A percentile compares a stretch with the other conserved stretches of the same genome.
phyloP scores from a whole-genome alignment of 2,329 filamentous ascomycete species.

The Pyrenochaeta sp. region DNA sequence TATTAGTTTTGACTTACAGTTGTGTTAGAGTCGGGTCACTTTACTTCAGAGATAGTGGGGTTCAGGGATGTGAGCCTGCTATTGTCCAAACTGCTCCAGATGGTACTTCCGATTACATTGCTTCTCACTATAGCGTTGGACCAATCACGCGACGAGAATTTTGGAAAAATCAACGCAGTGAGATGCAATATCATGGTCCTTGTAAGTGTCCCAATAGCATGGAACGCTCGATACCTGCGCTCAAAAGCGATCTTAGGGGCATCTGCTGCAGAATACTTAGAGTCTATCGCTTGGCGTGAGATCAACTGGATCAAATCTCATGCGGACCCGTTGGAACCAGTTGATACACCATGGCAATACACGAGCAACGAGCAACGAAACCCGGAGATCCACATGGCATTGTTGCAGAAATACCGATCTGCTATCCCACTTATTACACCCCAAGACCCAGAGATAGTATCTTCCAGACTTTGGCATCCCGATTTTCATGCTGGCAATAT shows the following conservation, averaged over 20 bases:
- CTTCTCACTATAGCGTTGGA: slow-evolving; percentile 31
- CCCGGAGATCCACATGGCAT: slow-evolving; percentile 24
- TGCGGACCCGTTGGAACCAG: slow-evolving; percentile 28
- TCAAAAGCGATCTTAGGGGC: slow-evolving; percentile 24
- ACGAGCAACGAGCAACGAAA: slow-evolving; percentile 35
- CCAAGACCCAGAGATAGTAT: slow-evolving; percentile 27
- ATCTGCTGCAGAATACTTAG: slow-evolving; percentile 29
- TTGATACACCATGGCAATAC: slow-evolving; percentile 43
- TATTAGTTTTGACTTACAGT: slow-evolving; percentile 24
- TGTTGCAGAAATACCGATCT: slow-evolving; percentile 28
- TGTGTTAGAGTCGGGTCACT: slow-evolving; percentile 23
- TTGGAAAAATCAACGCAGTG: slow-evolving; percentile 29
- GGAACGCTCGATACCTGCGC: slow-evolving; percentile 4
- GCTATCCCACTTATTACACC: slow-evolving; percentile 34
- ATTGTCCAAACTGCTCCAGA: slow-evolving; percentile 22
- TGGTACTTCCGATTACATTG: slow-evolving; percentile 18
- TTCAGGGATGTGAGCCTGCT: slow-evolving; percentile 41
- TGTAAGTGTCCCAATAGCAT: slow-evolving; percentile 20
- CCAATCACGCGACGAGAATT: slow-evolving; percentile 33
- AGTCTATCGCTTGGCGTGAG: slow-evolving; percentile 43
- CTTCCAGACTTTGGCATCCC: slow-evolving; percentile 35
- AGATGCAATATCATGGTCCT: slow-evolving; percentile 32
- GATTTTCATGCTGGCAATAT: slow-evolving; percentile 41
- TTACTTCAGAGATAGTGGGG: slow-evolving; percentile 29
- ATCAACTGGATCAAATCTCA: slow-evolving; percentile 42